phyloP scores from a whole-genome alignment of 2,329 filamentous ascomycete species.

The Cladosporium sp. region DNA sequence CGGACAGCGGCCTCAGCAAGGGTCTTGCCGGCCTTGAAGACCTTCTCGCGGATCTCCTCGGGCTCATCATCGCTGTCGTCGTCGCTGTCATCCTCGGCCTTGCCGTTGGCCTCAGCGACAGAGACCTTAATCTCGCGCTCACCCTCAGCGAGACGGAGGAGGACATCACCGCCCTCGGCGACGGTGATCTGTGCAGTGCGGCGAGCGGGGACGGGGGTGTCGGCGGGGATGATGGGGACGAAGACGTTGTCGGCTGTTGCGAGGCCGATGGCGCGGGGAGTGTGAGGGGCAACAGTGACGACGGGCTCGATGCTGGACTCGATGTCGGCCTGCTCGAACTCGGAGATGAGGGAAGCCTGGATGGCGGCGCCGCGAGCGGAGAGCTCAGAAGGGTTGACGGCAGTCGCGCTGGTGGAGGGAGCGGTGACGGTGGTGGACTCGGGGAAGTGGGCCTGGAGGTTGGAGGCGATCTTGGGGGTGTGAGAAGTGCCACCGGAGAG shows the following conservation, averaged over 20 bases:
- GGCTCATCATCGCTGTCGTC: constrained; percentile 68
- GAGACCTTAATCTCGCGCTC: constrained; percentile 88
- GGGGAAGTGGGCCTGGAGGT: constrained; percentile 76
- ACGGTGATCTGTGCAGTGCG: constrained; percentile 74
- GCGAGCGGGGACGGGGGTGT: constrained; percentile 86
- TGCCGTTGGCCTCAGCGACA: constrained; percentile 67
- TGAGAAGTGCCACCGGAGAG: constrained; percentile 88
- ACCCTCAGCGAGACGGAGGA: constrained; percentile 85
- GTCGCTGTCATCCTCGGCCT: constrained; percentile 58
- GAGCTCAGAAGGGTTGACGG: constrained; percentile 92
- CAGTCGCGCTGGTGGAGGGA: constrained; percentile 69
- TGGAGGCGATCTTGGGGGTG: constrained; percentile 85
- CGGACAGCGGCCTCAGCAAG: constrained; percentile 83
- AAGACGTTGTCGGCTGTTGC: constrained; percentile 66
- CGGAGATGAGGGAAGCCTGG: constrained; percentile 88
- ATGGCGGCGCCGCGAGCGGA: constrained; percentile 86
- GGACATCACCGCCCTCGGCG: constrained; percentile 77
- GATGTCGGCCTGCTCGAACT: constrained; percentile 90
- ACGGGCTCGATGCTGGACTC: constrained; percentile 93
- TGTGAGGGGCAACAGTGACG: constrained; percentile 89
- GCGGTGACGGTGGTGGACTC: constrained; percentile 73
- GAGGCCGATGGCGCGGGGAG: constrained; percentile 83
- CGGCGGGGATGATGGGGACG: constrained; percentile 72
- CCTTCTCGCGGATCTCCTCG: constrained; percentile 82
- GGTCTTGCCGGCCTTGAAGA: constrained; percentile 80